Evolutionary conservation across 331 rosid genomes (phyloP).

Genomic region (Rhamnella rubrinervis): DNA sequence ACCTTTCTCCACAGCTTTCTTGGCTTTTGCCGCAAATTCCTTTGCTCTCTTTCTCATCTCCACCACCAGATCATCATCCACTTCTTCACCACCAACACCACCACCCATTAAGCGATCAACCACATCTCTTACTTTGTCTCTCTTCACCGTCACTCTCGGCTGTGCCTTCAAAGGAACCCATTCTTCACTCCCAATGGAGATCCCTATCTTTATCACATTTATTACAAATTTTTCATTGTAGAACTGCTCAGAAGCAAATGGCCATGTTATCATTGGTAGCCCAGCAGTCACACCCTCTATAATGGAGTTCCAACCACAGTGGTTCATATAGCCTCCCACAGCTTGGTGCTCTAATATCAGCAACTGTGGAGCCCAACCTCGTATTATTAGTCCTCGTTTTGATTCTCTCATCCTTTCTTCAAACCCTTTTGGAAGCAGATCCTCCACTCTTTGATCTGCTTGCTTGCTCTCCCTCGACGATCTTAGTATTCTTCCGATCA

Average conservation of each 20-base stretch:
- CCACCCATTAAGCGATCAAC: conserved; percentile 21
- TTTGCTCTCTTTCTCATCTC: conserved; percentile 28
- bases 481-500: conserved; percentile 21
- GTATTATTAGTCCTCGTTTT: conserved; percentile 14
- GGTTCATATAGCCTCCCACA: conserved; percentile 38
- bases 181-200: conserved; percentile 21
- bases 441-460: not conserved
- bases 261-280: conserved; percentile 41
- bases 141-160: conserved; percentile 7
- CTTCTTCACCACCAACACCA: not conserved
- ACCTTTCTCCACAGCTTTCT: conserved; percentile 24
- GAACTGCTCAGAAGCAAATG: conserved; percentile 30
- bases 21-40: conserved; percentile 18
- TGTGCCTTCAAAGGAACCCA: conserved; percentile 17
- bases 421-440: conserved; percentile 15
- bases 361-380: conserved; percentile 36
- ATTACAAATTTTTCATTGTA: conserved; percentile 31
- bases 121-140: conserved; percentile 12
- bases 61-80: not conserved
- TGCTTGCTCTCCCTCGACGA: not conserved
- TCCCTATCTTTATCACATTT: conserved; percentile 24
- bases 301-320: conserved; percentile 38
- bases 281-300: conserved; percentile 35
- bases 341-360: conserved; percentile 35
- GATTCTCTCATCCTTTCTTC: conserved; percentile 9